phyloP scores from a whole-genome alignment of 805 yeast species.

The Wickerhamomyces queroliae region DNA sequence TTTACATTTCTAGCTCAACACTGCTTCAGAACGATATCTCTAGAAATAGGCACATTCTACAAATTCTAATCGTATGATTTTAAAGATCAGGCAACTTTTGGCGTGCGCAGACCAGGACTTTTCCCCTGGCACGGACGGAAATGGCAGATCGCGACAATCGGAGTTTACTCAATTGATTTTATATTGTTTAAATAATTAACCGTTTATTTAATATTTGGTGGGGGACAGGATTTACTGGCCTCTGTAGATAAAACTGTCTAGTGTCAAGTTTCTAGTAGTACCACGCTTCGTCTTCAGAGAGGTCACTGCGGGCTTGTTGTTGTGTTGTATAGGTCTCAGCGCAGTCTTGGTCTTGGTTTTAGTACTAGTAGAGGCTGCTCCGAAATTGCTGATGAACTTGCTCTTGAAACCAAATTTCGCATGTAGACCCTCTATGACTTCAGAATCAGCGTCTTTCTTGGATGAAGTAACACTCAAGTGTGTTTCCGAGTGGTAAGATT shows the following conservation, averaged over 20 bases:
- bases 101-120: neutral
- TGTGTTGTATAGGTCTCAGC: constrained; percentile 6
- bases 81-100: constrained; percentile 1
- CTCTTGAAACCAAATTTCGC: constrained; percentile 1
- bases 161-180: too few relatives aligned
- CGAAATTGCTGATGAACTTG: too few relatives aligned
- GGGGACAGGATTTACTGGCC: neutral
- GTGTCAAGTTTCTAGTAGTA: constrained; percentile 7
- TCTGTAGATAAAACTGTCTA: constrained; percentile 17
- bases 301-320: neutral
- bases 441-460: neutral
- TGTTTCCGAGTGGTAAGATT: too few relatives aligned
- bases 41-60: neutral
- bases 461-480: too few relatives aligned
- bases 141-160: too few relatives aligned
- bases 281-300: constrained; percentile 6
- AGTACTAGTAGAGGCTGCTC: neutral
- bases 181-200: too few relatives aligned
- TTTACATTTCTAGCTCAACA: too few relatives aligned
- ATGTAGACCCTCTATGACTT: neutral
- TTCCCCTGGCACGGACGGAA: neutral
- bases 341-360: neutral
- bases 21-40: neutral
- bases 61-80: constrained; percentile 1
- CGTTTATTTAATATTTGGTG: neutral